Evolutionary conservation across 1,284 basidiomycete species (phyloP), one percentile per base, ranked within the genome.

Genomic region (Fomes fomentarius): DNA sequence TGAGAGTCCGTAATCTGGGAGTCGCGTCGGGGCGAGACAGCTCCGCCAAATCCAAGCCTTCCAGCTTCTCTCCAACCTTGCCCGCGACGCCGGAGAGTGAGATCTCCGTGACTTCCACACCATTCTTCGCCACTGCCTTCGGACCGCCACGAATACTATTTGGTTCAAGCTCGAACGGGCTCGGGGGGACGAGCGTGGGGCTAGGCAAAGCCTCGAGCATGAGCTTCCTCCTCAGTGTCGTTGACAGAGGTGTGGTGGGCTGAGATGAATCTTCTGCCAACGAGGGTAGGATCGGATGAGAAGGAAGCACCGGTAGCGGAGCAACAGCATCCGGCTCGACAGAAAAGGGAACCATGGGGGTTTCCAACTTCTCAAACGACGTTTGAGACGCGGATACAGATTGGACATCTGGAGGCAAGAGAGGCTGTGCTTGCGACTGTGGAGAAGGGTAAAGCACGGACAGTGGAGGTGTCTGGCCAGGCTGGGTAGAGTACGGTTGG

Each of bases 121-220:
- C 40, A 5, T 17, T 11, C 40, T 22, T 10, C 9, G 17, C 24
- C 4, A 24, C 4, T 10, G 15, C 7, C 37, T 40, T 34, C 31
- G 22, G 41, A 17, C 31, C n/a, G n/a, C 35, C 34, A n/a, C 28
- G 17, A 22, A 14, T 35, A 31, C 37, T 21, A 21, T 58, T 51
- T 17, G 66, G 65, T 51, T 70, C 62, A 9, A 69, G 67, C 43
- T 65, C 67, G 57, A 71, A 66, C 33, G 70, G 70, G 24, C 66
- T 69, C 15, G 68, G 70, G 11, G 69, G 70, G 17, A 48, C 53
- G 9, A 72, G 63, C 33, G 63, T 61, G 4, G 70, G 69, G 47
- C 65, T 66, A 25, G 69, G 69, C 11, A 72, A 55, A n/a, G 69
- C 69, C 49, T 61, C 56, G 42, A 71, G 64, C 52, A 47, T 61